phyloP scores from a whole-genome alignment of 164 flowering plant species.

The Malania oleifera region DNA sequence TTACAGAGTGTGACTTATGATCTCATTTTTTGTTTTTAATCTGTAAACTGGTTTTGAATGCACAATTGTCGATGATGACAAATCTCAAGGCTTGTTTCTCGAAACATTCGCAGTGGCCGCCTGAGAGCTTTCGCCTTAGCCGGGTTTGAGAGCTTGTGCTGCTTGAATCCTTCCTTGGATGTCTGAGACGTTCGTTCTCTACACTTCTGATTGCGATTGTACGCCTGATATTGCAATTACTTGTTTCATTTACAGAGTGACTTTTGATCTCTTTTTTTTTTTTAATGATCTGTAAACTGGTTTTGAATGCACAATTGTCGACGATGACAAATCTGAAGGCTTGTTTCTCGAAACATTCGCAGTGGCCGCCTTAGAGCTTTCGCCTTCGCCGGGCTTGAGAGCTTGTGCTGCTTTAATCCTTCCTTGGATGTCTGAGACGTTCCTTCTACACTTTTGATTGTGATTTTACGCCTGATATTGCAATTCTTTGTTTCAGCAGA shows the following conservation, averaged over 20 bases:
- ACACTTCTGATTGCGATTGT: too few species aligned
- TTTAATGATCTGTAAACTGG: too few species aligned
- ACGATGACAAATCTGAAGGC: conserved; percentile 42
- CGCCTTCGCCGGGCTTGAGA: conserved; percentile 34
- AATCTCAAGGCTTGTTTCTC: conserved; percentile 50
- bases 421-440: conserved; percentile 42
- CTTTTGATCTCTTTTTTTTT: too few species aligned
- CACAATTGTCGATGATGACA: conserved; percentile 45
- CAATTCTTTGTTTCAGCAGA: too few species aligned
- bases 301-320: too few species aligned
- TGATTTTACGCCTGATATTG: too few species aligned
- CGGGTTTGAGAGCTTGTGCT: conserved; percentile 22
- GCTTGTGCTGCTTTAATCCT: conserved; percentile 18
- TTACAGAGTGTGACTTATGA: too few species aligned
- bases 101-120: conserved; percentile 54
- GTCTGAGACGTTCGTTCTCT: conserved; percentile 37
- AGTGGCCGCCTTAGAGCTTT: conserved; percentile 49
- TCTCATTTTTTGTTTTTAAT: too few species aligned
- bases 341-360: conserved; percentile 58
- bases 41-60: too few species aligned
- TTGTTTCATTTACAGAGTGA: too few species aligned
- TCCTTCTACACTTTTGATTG: not conserved
- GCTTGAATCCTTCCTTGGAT: conserved; percentile 34
- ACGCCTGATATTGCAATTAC: too few species aligned
- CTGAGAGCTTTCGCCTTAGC: conserved; percentile 40